phyloP scores from a whole-genome alignment of 2,329 filamentous ascomycete species.

The Cladosporium oxysporum region DNA sequence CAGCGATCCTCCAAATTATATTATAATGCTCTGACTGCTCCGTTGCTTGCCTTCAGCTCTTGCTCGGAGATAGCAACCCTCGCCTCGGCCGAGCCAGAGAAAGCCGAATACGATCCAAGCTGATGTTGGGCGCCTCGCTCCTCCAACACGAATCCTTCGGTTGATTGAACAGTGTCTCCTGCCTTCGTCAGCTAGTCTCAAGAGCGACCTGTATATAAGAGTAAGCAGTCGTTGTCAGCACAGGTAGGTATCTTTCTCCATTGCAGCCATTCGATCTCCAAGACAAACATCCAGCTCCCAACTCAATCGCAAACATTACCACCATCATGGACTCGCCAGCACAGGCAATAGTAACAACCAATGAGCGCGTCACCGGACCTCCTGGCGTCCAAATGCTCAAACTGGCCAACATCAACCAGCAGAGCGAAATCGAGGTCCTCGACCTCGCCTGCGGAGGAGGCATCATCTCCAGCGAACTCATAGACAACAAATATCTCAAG shows the following conservation, averaged over 20 bases:
- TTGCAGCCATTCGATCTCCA: neutral
- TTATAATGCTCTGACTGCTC: neutral
- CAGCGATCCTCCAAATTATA: neutral
- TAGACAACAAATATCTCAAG: neutral
- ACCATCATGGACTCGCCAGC: slow-evolving; percentile 4
- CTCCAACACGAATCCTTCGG: neutral
- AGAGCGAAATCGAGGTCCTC: slow-evolving; percentile 9
- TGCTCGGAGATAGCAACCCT: neutral
- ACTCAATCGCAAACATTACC: neutral
- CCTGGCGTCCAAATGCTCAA: slow-evolving; percentile 21
- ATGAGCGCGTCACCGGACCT: slow-evolving; percentile 24
- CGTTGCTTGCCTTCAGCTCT: neutral
- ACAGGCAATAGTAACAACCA: slow-evolving; percentile 18
- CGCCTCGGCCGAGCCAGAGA: neutral
- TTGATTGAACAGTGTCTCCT: neutral
- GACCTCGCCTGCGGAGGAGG: slow-evolving; percentile 25
- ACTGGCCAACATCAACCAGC: slow-evolving; percentile 13
- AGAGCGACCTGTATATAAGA: neutral
- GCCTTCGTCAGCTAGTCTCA: neutral
- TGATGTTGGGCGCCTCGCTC: neutral
- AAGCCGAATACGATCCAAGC: neutral
- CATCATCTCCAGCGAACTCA: slow-evolving; percentile 20
- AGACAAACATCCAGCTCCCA: neutral
- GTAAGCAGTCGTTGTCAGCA: neutral
- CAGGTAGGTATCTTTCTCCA: neutral